These are phyloP conservation scores for Dentipellis sp. DNA, from an alignment of 768 basidiomycete genomes.

Conservation along the genomic window DNA sequence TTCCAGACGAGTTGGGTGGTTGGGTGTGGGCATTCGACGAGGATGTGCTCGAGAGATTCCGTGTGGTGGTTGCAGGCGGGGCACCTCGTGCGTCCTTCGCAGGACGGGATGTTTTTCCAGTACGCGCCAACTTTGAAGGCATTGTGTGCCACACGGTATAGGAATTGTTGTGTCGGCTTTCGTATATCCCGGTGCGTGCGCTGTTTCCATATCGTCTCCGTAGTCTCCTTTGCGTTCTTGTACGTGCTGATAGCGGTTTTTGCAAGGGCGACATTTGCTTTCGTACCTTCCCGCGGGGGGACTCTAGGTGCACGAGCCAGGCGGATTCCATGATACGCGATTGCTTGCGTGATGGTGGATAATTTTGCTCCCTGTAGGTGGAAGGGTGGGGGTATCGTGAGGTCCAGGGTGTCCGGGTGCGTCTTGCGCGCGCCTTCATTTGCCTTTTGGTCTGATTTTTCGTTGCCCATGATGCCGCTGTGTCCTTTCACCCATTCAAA, in stretches of 20 bases:
- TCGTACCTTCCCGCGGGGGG: not conserved
- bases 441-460: conserved; percentile 1
- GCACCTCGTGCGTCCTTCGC: not conserved
- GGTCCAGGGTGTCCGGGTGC: not conserved
- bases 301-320: not conserved
- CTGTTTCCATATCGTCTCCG: not conserved
- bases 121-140: not conserved
- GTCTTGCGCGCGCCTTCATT: not conserved
- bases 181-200: not conserved
- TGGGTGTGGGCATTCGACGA: not conserved
- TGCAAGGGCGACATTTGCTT: not conserved
- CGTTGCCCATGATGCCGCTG: not conserved
- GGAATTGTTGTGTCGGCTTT: not conserved
- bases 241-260: not conserved
- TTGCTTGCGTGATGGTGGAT: not conserved
- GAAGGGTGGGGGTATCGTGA: not conserved
- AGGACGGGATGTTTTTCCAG: not conserved
- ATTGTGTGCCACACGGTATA: not conserved
- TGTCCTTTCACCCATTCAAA: conserved; percentile 20
- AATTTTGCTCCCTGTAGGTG: not conserved
- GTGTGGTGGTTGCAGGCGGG: not conserved
- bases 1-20: not conserved
- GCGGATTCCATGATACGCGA: not conserved
- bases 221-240: not conserved
- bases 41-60: not conserved